Base-by-base conservation (phyloP, 345 rosid species). In the Brassica cretica region DNA sequence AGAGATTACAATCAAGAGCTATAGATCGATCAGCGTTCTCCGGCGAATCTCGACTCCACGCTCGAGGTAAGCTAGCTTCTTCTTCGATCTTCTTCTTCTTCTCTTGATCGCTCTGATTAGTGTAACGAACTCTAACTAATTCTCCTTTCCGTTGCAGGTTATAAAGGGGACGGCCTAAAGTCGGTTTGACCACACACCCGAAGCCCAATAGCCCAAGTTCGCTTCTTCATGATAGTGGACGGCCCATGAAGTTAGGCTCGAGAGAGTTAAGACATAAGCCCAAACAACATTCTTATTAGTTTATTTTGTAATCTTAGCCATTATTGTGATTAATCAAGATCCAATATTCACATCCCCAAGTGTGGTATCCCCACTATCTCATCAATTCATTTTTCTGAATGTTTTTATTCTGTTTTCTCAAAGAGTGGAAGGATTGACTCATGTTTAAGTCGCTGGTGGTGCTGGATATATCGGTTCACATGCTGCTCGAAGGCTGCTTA, bases 401-500 rank as follows among this genome's bases (percentile, higher is more conserved):
- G 2, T 62, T 64, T 24, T 64, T 3, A 64, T 74, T 71, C 74
- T 90, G 98, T 90, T 94, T 76, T 86, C 96, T 21, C 71, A 15
- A 64, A 93, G 75, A 74, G 88, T 92, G 73, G 83, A 85, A 68
- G 96, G 97, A 49, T 89, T 92, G 18, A 85, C 85, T 53, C 98
- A 94, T 85, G 97, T 94, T 68, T 88, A 92, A 10, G 97, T 94
- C 74, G 92, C 98, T 4, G 98, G 98, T 61, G 98, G 98, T 66
- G 98, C 98, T 81, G 97, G 98, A 16, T 94, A 87, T 62, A 94
- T 94, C 60, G 98, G 98, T 14, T 94, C 98, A 72, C 98, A 94
- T 85, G 97, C 98, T 6, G 82, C 96, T 60, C 76, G 88, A 78
- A 86, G 94, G 29, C 97, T 94, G 53, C 82, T 94, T 44, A 88